Percentiles rank a stretch among this genome's conserved stretches.
Evolutionary conservation across 129 eudicot genomes (phyloP).

Genomic region (Saposhnikovia divaricata): DNA sequence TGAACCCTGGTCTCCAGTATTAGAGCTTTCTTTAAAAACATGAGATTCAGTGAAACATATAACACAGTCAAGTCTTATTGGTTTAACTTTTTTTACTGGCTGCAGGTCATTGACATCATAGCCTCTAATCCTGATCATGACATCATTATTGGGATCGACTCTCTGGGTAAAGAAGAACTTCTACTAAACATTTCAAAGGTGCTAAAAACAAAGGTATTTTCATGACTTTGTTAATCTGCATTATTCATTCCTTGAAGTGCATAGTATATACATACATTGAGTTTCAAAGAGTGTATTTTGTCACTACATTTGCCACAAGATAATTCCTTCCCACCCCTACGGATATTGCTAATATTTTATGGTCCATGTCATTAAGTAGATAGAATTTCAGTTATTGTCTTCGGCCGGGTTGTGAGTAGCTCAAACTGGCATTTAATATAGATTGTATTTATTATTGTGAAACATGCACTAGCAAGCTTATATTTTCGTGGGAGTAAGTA

Average conservation of each 20-base stretch:
- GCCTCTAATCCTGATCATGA: conserved; percentile 70
- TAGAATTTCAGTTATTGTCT: background rate
- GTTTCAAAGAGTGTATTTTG: background rate
- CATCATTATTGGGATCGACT: conserved; percentile 71
- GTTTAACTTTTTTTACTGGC: conserved; percentile 14
- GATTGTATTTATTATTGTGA: background rate
- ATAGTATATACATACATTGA: background rate
- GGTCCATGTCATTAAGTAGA: background rate
- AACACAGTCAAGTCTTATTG: background rate
- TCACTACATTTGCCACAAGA: background rate
- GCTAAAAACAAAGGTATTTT: conserved; percentile 62
- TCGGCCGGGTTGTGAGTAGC: background rate
- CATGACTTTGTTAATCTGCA: background rate
- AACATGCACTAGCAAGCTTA: background rate
- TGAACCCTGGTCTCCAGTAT: background rate
- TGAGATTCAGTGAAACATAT: background rate
- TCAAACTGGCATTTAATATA: background rate
- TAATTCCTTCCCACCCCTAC: background rate
- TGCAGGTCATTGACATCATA: conserved; percentile 67
- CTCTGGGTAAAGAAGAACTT: conserved; percentile 90
- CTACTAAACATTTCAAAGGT: conserved; percentile 54
- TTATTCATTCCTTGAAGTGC: background rate
- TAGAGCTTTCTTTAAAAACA: background rate
- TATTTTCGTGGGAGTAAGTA: background rate
- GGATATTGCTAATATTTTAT: too few relatives aligned